Evolutionary conservation across 306 rosid species (phyloP), one percentile per base, ranked within the genome.

Genomic region (Castanopsis chinensis): DNA sequence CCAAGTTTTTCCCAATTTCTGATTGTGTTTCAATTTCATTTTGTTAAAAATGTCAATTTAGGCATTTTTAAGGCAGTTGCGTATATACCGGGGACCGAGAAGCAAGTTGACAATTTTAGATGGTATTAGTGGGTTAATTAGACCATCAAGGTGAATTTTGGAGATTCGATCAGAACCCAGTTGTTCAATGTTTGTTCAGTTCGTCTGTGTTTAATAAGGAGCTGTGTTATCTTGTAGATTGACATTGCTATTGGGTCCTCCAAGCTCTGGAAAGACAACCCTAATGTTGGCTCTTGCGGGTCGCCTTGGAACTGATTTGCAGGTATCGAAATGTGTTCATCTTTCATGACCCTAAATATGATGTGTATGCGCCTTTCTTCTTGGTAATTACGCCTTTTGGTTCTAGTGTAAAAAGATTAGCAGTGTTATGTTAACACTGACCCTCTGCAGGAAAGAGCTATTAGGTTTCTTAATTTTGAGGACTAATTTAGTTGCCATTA

Each of bases 251-350:
- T 74, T 96, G 90, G 99, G 99, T 76, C 98, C 99, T 49, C 99
- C 99, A 63, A 90, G 98, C 90, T 96, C 99, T 15, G 99, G 99
- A 76, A 96, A 96, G 88, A 87, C 98, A 17, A 90, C 99, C 13
- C 80, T 96, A 75, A 86, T 96, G 49, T 82, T 90, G 81, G 98
- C 99, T 77, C 99, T 96, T 78, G 98, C 99, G 19, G 99, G 98
- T 61, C 94, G 96, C 76, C 87, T 93, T 72, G 99, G 91, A 86
- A 79, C 79, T 80, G 96, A 91, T 77, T 83, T 96, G 86, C 86
- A 96, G 98, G 99, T 96, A 91, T 83, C 53, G 41, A 37, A 51
- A 37, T 75, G 72, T 81, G 55, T 51, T 17, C 30, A 59, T 11
- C 68, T 63, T 71, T 49, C 27, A 35, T 14, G 14, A 19, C 52